Conservation (phyloP, 805 yeast genomes). For the Citeromyces nyonsensis region DNA sequence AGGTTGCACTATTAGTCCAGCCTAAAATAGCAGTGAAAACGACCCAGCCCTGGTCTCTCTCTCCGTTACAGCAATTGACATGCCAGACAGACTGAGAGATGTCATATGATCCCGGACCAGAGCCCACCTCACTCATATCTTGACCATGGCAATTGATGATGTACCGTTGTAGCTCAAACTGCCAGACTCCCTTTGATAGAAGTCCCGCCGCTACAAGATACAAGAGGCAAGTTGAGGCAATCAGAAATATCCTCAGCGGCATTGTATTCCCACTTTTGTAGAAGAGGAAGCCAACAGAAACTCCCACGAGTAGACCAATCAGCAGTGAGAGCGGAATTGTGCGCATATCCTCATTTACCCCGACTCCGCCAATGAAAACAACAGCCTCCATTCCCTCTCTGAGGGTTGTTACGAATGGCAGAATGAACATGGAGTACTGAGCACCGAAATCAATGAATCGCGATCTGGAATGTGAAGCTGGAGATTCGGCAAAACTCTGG, state of each 20-base stretch:
- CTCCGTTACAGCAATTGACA: conserved; percentile 32
- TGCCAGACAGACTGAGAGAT: conserved; percentile 29
- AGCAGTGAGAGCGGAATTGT: conserved; percentile 14
- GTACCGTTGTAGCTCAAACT: conserved; percentile 23
- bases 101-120: conserved; percentile 33
- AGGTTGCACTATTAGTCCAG: conserved; percentile 31
- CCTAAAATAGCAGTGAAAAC: conserved; percentile 27
- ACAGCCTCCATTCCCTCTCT: conserved; percentile 98
- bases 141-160: conserved; percentile 24
- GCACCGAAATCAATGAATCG: conserved; percentile 2
- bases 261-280: conserved; percentile 26
- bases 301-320: conserved; percentile 19
- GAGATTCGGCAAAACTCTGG: neutral
- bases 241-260: conserved; percentile 23
- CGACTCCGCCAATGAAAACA: conserved; percentile 93
- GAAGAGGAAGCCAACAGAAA: conserved; percentile 18
- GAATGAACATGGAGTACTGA: conserved; percentile 76
- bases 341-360: conserved; percentile 31
- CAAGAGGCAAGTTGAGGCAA: conserved; percentile 24
- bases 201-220: conserved; percentile 30
- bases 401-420: conserved; percentile 81
- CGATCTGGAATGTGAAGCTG: neutral
- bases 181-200: conserved; percentile 29
- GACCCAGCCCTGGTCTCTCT: conserved; percentile 33
- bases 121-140: conserved; percentile 29